Conservation (phyloP, 129 eudicot species). For the Flaveria sonorensis region DNA sequence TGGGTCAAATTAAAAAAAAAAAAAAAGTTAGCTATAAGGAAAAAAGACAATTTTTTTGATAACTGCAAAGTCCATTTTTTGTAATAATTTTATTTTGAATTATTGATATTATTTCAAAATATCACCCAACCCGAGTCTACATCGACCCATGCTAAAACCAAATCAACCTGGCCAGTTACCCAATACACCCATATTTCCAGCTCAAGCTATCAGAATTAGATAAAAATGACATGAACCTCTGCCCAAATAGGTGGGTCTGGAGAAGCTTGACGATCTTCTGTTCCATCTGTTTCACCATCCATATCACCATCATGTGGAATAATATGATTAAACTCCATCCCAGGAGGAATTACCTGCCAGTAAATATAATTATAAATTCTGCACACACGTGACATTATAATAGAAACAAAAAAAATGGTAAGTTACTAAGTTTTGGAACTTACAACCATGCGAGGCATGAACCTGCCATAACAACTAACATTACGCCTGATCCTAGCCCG, state of each 20-base stretch:
- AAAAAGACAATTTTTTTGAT: neutral
- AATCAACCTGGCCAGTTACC: neutral
- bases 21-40: neutral
- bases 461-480: conserved; percentile 97
- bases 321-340: conserved; percentile 97
- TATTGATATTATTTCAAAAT: too few species aligned
- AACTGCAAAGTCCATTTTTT: neutral
- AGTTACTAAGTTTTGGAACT: conserved; percentile 35
- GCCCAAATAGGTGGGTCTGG: conserved; percentile 99
- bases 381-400: conserved; percentile 18
- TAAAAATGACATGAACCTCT: conserved; percentile 56
- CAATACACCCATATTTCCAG: neutral
- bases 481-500: conserved; percentile 93
- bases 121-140: neutral
- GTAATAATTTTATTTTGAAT: too few species aligned
- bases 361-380: conserved; percentile 14
- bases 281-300: conserved; percentile 84
- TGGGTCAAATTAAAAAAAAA: neutral
- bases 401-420: neutral
- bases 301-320: conserved; percentile 93
- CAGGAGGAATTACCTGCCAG: conserved; percentile 90
- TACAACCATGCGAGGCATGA: conserved; percentile 99
- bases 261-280: conserved; percentile 74
- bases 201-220: neutral
- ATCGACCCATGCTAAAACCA: neutral